These are phyloP conservation scores for Agrocybe chaxingu DNA, from an alignment of 768 basidiomycete genomes.

Conservation along the genomic window DNA sequence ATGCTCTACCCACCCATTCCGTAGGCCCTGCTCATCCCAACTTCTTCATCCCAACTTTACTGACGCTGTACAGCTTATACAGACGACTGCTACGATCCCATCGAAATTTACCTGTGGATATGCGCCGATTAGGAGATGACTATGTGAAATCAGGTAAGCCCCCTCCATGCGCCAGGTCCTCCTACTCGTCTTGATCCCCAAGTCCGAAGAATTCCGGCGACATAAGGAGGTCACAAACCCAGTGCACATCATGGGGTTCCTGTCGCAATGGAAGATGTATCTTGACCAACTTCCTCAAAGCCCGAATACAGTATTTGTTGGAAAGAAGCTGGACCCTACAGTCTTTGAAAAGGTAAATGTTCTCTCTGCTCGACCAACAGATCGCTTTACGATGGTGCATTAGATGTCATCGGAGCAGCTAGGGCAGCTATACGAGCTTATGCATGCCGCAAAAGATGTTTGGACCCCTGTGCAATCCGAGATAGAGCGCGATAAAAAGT, in stretches of 20 bases:
- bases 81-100: slow-evolving; percentile 81
- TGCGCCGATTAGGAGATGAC: slow-evolving; percentile 81
- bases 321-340: slow-evolving; percentile 67
- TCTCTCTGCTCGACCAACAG: neutral
- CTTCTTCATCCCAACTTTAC: neutral
- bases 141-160: slow-evolving; percentile 76
- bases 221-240: slow-evolving; percentile 82
- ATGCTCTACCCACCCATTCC: slow-evolving; percentile 81
- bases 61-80: slow-evolving; percentile 55
- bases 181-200: neutral
- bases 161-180: neutral
- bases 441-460: slow-evolving; percentile 85
- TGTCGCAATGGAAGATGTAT: slow-evolving; percentile 94
- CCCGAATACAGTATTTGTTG: slow-evolving; percentile 46
- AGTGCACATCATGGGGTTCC: slow-evolving; percentile 88
- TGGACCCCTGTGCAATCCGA: slow-evolving; percentile 60
- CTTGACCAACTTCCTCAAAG: slow-evolving; percentile 65
- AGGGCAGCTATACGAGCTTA: slow-evolving; percentile 91
- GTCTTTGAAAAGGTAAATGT: slow-evolving; percentile 70
- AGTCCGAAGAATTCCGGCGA: slow-evolving; percentile 72
- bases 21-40: slow-evolving; percentile 40
- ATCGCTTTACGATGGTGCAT: too few species aligned
- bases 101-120: slow-evolving; percentile 64
- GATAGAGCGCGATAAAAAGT: slow-evolving; percentile 12
- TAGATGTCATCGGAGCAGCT: slow-evolving; percentile 91